A percentile compares a stretch with the other conserved stretches of the same genome.
phyloP scores from a whole-genome alignment of 2,329 filamentous ascomycete genomes.

The Neoascochyta sp. region DNA sequence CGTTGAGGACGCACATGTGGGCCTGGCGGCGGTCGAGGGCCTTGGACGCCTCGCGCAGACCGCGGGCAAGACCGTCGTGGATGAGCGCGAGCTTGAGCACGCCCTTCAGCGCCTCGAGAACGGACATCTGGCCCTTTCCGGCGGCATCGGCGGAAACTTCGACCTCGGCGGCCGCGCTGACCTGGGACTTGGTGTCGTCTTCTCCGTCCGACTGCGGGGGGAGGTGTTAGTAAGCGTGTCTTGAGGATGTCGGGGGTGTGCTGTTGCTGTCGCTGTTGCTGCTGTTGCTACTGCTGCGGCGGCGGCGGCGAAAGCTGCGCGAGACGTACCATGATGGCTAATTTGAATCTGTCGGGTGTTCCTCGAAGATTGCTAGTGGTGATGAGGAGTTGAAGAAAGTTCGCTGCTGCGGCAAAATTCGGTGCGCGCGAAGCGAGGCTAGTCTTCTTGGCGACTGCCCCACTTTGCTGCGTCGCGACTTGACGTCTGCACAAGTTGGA shows the following conservation, averaged over 20 bases:
- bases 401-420: constrained; percentile 13
- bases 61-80: constrained; percentile 98
- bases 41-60: constrained; percentile 97
- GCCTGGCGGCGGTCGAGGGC: constrained; percentile 97
- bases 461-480: too few relatives aligned
- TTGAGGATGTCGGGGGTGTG: constrained; percentile 1
- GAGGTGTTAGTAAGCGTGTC: constrained; percentile 15
- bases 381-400: constrained; percentile 14
- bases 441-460: too few relatives aligned
- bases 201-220: constrained; percentile 99
- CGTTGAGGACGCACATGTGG: constrained; percentile 99
- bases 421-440: too few relatives aligned
- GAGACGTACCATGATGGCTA: constrained; percentile 41
- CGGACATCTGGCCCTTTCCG: constrained; percentile 87
- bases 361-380: constrained; percentile 42
- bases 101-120: constrained; percentile 97
- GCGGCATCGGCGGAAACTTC: constrained; percentile 89
- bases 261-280: constrained; percentile 2
- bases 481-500: too few relatives aligned
- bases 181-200: constrained; percentile 92
- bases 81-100: constrained; percentile 98
- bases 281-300: constrained; percentile 1
- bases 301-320: constrained; percentile 1
- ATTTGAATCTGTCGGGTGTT: constrained; percentile 42
- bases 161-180: constrained; percentile 78